phyloP scores from a whole-genome alignment of 2,329 filamentous ascomycete species.

The Hirsutella thompsonii region DNA sequence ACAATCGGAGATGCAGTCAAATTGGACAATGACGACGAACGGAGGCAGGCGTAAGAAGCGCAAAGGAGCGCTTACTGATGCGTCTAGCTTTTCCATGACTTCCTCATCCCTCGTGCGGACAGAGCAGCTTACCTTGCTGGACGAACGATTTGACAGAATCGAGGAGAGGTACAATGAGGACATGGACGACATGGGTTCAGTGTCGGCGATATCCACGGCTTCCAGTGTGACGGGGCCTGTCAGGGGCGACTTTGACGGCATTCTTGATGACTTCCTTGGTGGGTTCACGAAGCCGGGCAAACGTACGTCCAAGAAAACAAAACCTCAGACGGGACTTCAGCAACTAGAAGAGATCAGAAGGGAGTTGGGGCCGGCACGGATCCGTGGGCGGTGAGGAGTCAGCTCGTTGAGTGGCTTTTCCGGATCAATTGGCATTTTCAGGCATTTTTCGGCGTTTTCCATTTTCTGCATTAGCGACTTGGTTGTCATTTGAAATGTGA shows the following conservation, averaged over 20 bases:
- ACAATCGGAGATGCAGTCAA: slow-evolving; percentile 54
- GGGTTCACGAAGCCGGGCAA: slow-evolving; percentile 60
- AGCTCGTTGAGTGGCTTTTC: background rate
- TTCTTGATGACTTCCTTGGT: slow-evolving; percentile 87
- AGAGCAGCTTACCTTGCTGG: slow-evolving; percentile 72
- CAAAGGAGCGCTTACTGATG: slow-evolving; percentile 82
- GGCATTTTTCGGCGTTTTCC: too few species aligned
- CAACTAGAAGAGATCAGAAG: slow-evolving; percentile 83
- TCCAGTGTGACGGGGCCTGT: slow-evolving; percentile 58
- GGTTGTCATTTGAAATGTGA: too few species aligned
- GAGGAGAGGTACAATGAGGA: slow-evolving; percentile 59
- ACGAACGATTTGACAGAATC: slow-evolving; percentile 83
- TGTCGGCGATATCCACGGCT: slow-evolving; percentile 47
- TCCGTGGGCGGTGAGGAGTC: slow-evolving; percentile 23
- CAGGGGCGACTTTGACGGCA: slow-evolving; percentile 69
- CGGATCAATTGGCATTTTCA: too few species aligned
- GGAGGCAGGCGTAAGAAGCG: slow-evolving; percentile 84
- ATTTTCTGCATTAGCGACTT: too few species aligned
- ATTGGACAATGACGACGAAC: slow-evolving; percentile 64
- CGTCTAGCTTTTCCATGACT: slow-evolving; percentile 83
- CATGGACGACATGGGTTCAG: slow-evolving; percentile 36
- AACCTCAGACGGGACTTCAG: slow-evolving; percentile 67
- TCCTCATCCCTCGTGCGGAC: slow-evolving; percentile 79
- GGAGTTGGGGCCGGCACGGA: slow-evolving; percentile 63
- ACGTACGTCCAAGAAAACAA: slow-evolving; percentile 66